Evolutionary conservation across 2,329 filamentous ascomycete genomes (phyloP).

Genomic region (Madurella mycetomatis): DNA sequence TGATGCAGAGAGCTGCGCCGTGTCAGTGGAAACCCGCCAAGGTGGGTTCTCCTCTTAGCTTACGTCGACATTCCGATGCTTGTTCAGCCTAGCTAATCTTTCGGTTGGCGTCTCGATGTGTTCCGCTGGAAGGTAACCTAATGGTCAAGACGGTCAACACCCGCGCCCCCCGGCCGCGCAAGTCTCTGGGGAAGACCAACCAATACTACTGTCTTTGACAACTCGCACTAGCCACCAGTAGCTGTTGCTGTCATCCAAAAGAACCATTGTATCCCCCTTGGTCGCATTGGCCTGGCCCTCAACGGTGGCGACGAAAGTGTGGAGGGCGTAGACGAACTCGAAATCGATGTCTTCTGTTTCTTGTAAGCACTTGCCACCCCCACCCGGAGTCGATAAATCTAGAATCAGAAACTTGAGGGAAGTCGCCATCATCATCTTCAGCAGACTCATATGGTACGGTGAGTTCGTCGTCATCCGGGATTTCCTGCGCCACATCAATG

Average conservation of each 20-base stretch:
- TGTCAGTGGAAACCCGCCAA: slow-evolving; percentile 26
- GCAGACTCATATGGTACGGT: slow-evolving; percentile 43
- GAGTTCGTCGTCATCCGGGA: slow-evolving; percentile 28
- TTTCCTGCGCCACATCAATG: neutral
- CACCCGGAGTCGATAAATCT: slow-evolving; percentile 68
- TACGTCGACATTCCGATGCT: slow-evolving; percentile 97
- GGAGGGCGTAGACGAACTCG: slow-evolving; percentile 96
- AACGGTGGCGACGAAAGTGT: slow-evolving; percentile 96
- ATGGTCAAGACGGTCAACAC: slow-evolving; percentile 19
- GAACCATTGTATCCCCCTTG: slow-evolving; percentile 97
- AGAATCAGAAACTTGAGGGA: slow-evolving; percentile 50
- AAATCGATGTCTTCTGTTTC: slow-evolving; percentile 98
- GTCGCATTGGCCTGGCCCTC: slow-evolving; percentile 98
- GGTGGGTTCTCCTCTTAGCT: slow-evolving; percentile 30
- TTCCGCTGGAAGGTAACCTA: slow-evolving; percentile 92
- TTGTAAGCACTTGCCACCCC: slow-evolving; percentile 81
- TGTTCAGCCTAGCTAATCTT: slow-evolving; percentile 86
- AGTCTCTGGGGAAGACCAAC: slow-evolving; percentile 34
- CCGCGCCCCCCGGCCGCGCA: slow-evolving; percentile 8
- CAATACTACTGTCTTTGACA: slow-evolving; percentile 95
- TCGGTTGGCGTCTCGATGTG: slow-evolving; percentile 98
- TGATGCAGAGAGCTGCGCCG: slow-evolving; percentile 52
- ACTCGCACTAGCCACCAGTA: slow-evolving; percentile 99
- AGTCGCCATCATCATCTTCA: slow-evolving; percentile 59
- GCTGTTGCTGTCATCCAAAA: slow-evolving; percentile 97